A percentile compares a stretch with the other conserved stretches of the same genome.
These are phyloP conservation scores for Juncus effusus DNA, from an alignment of 176 grass and related monocot species.

Conservation along the genomic window DNA sequence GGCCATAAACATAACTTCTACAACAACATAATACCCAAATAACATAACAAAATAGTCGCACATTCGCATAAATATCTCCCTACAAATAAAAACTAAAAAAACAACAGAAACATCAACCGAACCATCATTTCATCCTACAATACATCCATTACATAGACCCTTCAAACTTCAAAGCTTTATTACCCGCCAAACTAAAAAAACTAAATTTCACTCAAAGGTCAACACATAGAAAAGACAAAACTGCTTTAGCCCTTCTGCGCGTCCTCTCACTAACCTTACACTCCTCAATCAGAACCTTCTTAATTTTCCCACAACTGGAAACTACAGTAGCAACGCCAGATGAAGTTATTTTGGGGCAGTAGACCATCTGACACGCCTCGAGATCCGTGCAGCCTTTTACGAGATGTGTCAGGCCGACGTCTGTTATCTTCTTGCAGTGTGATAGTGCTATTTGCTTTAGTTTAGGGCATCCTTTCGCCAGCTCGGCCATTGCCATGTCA, in stretches of 20 bases:
- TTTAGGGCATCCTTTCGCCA: conserved; percentile 52
- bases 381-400: conserved; percentile 52
- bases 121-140: conserved; percentile 1
- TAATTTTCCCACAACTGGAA: conserved; percentile 63
- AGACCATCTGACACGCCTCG: conserved; percentile 64
- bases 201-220: conserved; percentile 34
- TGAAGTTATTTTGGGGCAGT: conserved; percentile 52
- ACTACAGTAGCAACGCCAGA: conserved; percentile 65
- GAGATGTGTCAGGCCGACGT: conserved; percentile 67
- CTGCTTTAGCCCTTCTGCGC: conserved; percentile 42
- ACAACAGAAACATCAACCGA: neutral
- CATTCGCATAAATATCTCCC: neutral
- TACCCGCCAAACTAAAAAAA: neutral
- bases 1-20: neutral
- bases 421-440: conserved; percentile 56
- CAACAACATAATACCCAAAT: neutral
- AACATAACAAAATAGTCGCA: too few species aligned
- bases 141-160: neutral
- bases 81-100: too few species aligned
- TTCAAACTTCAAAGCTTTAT: neutral
- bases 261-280: conserved; percentile 80
- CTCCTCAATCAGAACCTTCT: conserved; percentile 75
- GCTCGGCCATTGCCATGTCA: conserved; percentile 68
- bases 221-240: conserved; percentile 57
- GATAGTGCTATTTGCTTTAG: conserved; percentile 65